These are phyloP conservation scores for Pythium oligandrum DNA, from an alignment of 352 stramenopile genomes.

Conservation along the genomic window DNA sequence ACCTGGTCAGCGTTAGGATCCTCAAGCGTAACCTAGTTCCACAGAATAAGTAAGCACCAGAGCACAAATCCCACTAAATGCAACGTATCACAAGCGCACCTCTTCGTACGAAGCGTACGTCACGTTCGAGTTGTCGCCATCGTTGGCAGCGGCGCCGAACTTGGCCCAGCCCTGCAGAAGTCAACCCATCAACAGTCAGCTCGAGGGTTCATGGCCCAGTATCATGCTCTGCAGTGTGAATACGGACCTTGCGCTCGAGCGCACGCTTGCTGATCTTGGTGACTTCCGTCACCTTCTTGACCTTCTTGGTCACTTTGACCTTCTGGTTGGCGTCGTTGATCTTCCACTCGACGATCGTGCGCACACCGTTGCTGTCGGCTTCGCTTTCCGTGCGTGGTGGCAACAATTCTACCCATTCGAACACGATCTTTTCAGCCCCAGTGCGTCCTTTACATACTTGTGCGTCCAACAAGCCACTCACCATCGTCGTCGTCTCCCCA, in stretches of 20 bases:
- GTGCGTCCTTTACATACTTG: too few species aligned
- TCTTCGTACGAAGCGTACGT: conserved; percentile 86
- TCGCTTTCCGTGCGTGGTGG: conserved; percentile 81
- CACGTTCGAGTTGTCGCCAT: conserved; percentile 77
- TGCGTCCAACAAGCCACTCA: conserved; percentile 10
- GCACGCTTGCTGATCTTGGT: conserved; percentile 79
- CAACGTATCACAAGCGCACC: not conserved
- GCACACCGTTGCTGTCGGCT: conserved; percentile 73
- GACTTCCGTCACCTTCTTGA: conserved; percentile 85
- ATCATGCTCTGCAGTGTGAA: too few species aligned
- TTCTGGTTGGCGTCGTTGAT: conserved; percentile 86
- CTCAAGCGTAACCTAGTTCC: conserved; percentile 43
- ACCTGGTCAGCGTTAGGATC: conserved; percentile 87
- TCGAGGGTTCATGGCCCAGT: too few species aligned
- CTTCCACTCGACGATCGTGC: conserved; percentile 88
- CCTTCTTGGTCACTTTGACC: conserved; percentile 89
- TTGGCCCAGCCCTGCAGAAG: conserved; percentile 59
- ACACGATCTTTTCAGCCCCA: not conserved
- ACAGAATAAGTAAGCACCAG: conserved; percentile 2
- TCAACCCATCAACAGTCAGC: too few species aligned
- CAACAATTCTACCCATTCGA: conserved; percentile 41
- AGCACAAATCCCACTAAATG: conserved; percentile 1
- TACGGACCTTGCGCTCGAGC: conserved; percentile 57
- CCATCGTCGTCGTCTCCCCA: conserved; percentile 75
- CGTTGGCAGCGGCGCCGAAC: conserved; percentile 72